These are phyloP conservation scores for Paramecium tetraurelia DNA, from an alignment of 73 alveolate species.

Conservation along the genomic window DNA sequence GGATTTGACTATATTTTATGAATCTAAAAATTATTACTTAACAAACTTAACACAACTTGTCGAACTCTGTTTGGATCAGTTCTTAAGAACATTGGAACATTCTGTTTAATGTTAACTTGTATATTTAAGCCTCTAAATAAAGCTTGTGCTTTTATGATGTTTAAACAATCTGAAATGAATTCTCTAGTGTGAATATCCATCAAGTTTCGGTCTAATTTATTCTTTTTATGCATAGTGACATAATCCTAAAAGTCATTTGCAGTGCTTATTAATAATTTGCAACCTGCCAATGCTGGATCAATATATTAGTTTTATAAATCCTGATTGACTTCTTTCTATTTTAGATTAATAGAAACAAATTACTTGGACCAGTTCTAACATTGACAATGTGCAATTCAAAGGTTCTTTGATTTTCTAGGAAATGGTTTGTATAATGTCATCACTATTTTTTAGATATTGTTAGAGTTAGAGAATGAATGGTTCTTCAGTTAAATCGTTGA, in stretches of 20 bases:
- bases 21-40: background rate
- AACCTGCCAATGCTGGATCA: conserved; percentile 5
- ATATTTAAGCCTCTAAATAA: background rate
- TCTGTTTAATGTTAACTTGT: background rate
- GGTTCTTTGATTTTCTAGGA: conserved; percentile 26
- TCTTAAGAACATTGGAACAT: background rate
- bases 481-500: background rate
- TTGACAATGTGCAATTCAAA: conserved; percentile 20
- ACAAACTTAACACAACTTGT: background rate
- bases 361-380: conserved; percentile 16
- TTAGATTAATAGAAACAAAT: background rate
- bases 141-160: conserved; percentile 3
- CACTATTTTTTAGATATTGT: background rate
- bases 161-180: background rate
- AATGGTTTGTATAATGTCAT: background rate
- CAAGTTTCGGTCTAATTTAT: background rate
- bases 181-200: background rate
- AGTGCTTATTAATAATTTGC: background rate
- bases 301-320: background rate
- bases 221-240: background rate
- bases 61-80: conserved; percentile 37
- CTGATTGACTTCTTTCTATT: background rate
- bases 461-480: background rate
- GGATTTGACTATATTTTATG: background rate
- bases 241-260: background rate